phyloP scores from a whole-genome alignment of 768 basidiomycete genomes.

The Pisolithus albus region DNA sequence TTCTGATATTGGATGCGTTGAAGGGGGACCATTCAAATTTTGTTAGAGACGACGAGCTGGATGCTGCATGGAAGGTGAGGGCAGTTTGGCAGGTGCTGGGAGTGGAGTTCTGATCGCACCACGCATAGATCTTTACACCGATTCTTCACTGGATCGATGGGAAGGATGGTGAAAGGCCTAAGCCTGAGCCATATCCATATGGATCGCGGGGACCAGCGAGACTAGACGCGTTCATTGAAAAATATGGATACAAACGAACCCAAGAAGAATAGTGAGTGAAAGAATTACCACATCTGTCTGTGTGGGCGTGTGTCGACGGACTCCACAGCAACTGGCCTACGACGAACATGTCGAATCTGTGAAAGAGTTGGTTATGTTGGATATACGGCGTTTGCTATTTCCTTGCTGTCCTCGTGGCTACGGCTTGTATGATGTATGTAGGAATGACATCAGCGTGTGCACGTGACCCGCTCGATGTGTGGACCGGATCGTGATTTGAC shows the following conservation, averaged over 20 bases:
- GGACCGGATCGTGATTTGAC: constrained; percentile 22
- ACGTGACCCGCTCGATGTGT: constrained; percentile 16
- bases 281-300: not conserved
- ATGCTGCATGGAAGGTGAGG: constrained; percentile 93
- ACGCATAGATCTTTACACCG: constrained; percentile 80
- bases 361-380: not conserved
- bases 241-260: constrained; percentile 72
- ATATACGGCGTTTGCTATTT: not conserved
- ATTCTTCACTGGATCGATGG: constrained; percentile 97
- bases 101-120: constrained; percentile 1
- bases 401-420: not conserved
- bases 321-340: constrained; percentile 21
- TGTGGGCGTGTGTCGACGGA: not conserved
- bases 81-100: not conserved
- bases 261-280: constrained; percentile 64
- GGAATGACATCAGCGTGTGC: not conserved
- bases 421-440: not conserved
- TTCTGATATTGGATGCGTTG: constrained; percentile 90
- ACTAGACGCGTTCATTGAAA: constrained; percentile 66
- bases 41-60: constrained; percentile 95
- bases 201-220: constrained; percentile 92
- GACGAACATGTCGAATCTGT: constrained; percentile 11
- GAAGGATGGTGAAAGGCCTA: constrained; percentile 55
- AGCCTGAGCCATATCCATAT: constrained; percentile 76
- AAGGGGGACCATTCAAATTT: constrained; percentile 99